phyloP scores from a whole-genome alignment of 306 rosid genomes.

The Quercus parvula region DNA sequence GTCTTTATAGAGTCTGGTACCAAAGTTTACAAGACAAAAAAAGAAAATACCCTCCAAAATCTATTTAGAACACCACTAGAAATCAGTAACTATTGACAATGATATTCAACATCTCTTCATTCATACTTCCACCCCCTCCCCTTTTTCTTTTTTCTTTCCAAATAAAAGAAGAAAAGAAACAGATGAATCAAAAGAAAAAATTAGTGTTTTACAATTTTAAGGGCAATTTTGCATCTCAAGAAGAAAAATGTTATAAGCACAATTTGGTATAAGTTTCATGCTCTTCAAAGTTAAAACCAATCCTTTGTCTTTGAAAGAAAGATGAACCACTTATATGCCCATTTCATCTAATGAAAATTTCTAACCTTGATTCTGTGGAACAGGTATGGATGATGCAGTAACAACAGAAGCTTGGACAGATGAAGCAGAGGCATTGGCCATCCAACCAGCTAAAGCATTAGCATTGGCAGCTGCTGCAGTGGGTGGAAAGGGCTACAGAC shows the following conservation, averaged over 20 bases:
- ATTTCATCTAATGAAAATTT: constrained; percentile 2
- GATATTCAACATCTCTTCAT: neutral
- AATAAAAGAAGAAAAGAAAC: neutral
- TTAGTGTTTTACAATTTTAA: neutral
- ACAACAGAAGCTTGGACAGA: constrained; percentile 93
- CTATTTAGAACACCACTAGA: neutral
- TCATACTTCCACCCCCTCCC: neutral
- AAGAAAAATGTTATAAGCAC: neutral
- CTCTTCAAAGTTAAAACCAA: neutral
- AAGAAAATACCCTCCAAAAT: neutral
- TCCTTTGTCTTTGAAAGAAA: neutral
- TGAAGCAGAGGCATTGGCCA: constrained; percentile 89
- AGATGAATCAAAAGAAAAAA: neutral
- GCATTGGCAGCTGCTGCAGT: constrained; percentile 66
- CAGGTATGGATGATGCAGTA: constrained; percentile 76
- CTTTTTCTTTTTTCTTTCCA: no score
- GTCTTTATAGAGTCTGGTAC: neutral
- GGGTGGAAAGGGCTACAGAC: constrained; percentile 69
- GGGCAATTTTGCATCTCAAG: neutral
- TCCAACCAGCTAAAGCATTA: constrained; percentile 89
- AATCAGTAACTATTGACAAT: neutral
- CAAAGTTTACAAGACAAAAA: neutral
- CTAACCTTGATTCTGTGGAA: constrained; percentile 85
- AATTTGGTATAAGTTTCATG: neutral
- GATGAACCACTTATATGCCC: neutral